Percentiles rank a stretch among this genome's conserved stretches.
These are phyloP conservation scores for Aspergillus oerlinghausenensis DNA, from an alignment of 2,329 filamentous ascomycete species.

Conservation along the genomic window DNA sequence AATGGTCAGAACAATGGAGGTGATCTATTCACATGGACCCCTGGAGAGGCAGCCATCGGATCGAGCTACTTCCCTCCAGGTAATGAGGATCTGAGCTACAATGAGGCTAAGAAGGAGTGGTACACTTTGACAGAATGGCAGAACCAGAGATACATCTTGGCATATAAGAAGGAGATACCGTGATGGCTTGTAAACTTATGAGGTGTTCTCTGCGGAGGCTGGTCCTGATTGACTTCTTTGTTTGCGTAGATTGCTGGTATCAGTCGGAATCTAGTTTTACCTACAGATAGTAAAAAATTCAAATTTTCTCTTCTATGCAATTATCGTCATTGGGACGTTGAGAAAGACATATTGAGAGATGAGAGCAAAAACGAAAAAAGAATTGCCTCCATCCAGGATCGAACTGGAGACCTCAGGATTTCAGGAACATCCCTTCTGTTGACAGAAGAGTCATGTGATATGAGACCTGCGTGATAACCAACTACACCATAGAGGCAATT, in stretches of 20 bases:
- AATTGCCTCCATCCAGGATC: neutral
- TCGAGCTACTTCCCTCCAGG: slow-evolving; percentile 20
- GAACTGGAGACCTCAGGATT: neutral
- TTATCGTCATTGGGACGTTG: no score
- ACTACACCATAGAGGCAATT: neutral
- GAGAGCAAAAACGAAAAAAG: neutral
- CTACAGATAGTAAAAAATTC: no score
- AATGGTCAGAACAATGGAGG: slow-evolving; percentile 25
- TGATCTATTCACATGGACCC: slow-evolving; percentile 31
- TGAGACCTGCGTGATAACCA: neutral
- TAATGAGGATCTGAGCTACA: slow-evolving; percentile 33
- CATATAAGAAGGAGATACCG: neutral
- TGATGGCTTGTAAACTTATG: no score
- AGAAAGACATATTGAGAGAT: no score
- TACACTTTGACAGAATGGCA: slow-evolving; percentile 19
- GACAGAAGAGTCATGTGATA: neutral
- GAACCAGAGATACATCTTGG: neutral
- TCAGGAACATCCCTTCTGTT: neutral
- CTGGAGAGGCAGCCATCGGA: slow-evolving; percentile 19
- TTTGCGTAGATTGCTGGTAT: no score
- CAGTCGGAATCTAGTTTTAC: no score
- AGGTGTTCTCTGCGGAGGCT: no score
- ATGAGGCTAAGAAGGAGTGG: slow-evolving; percentile 20
- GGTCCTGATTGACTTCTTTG: no score
- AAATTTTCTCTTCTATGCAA: no score